These are phyloP conservation scores for Acer saccharum DNA, from an alignment of 345 rosid species.

Conservation along the genomic window DNA sequence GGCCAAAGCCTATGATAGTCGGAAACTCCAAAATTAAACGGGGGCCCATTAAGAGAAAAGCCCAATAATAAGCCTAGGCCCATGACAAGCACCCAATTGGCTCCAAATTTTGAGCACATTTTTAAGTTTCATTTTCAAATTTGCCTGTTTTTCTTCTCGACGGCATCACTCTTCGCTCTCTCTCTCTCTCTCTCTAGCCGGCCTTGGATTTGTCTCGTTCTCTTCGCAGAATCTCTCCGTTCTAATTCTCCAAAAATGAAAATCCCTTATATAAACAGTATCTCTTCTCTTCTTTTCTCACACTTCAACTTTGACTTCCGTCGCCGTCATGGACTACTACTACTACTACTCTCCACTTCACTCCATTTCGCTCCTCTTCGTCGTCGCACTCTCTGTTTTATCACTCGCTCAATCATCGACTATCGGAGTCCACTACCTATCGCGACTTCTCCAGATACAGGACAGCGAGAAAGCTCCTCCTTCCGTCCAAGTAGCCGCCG, in stretches of 20 bases:
- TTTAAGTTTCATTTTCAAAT: neutral
- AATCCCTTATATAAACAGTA: constrained; percentile 13
- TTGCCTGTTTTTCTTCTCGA: neutral
- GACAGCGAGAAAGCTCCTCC: constrained; percentile 64
- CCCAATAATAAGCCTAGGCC: neutral
- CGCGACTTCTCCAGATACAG: constrained; percentile 59
- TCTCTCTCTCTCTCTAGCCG: constrained; percentile 26
- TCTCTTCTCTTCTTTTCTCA: neutral
- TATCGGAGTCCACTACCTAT: constrained; percentile 61
- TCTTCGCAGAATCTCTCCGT: constrained; percentile 4
- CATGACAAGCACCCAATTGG: neutral
- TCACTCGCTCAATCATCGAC: constrained; percentile 42
- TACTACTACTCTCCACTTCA: constrained; percentile 22
- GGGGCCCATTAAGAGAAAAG: neutral
- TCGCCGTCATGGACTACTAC: constrained; percentile 25
- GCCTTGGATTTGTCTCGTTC: constrained; percentile 21
- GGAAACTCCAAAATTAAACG: neutral
- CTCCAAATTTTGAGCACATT: constrained; percentile 8
- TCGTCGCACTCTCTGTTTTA: constrained; percentile 15
- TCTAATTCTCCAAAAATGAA: constrained; percentile 17
- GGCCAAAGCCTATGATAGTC: neutral
- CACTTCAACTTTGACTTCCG: constrained; percentile 13
- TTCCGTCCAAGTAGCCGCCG: constrained; percentile 58
- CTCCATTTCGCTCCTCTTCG: constrained; percentile 27
- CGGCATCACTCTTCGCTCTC: neutral